Evolutionary conservation across 2,329 filamentous ascomycete species (phyloP).

Genomic region (Aspergillus udagawae): DNA sequence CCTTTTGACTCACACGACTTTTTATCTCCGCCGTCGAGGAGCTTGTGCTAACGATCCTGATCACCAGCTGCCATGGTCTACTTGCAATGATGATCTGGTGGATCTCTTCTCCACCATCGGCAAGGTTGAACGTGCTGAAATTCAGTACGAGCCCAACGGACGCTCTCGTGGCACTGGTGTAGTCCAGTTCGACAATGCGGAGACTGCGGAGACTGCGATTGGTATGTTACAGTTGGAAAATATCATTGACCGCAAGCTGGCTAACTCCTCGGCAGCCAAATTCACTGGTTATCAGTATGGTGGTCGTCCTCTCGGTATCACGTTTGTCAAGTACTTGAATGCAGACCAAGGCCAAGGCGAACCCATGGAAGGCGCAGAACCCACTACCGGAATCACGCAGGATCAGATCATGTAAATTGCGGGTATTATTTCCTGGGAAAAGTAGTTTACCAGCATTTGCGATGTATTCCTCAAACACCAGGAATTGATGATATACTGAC

Average conservation of each 20-base stretch:
- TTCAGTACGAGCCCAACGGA: constrained; percentile 95
- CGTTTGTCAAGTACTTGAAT: constrained; percentile 89
- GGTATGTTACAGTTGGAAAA: constrained; percentile 40
- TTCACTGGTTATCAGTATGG: constrained; percentile 98
- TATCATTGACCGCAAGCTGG: constrained; percentile 16
- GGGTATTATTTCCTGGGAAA: constrained; percentile 2
- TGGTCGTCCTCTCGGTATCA: constrained; percentile 85
- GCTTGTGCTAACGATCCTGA: constrained; percentile 16
- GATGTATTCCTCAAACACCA: not conserved
- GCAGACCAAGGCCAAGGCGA: constrained; percentile 57
- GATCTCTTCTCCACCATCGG: constrained; percentile 97
- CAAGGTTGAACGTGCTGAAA: constrained; percentile 97
- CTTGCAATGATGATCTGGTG: constrained; percentile 94
- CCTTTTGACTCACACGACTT: not conserved
- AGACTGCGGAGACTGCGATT: constrained; percentile 89
- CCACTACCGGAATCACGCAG: constrained; percentile 71
- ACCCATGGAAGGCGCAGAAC: constrained; percentile 78
- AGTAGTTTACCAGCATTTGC: constrained; percentile 3
- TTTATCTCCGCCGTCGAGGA: not conserved
- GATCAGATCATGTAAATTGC: constrained; percentile 86
- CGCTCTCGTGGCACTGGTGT: constrained; percentile 93
- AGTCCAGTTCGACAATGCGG: constrained; percentile 80
- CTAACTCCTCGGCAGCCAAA: constrained; percentile 56
- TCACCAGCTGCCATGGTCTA: constrained; percentile 88
- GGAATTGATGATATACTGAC: not conserved